These are phyloP conservation scores for Cicer pinnatifidum DNA, from an alignment of 306 rosid genomes.

Conservation along the genomic window DNA sequence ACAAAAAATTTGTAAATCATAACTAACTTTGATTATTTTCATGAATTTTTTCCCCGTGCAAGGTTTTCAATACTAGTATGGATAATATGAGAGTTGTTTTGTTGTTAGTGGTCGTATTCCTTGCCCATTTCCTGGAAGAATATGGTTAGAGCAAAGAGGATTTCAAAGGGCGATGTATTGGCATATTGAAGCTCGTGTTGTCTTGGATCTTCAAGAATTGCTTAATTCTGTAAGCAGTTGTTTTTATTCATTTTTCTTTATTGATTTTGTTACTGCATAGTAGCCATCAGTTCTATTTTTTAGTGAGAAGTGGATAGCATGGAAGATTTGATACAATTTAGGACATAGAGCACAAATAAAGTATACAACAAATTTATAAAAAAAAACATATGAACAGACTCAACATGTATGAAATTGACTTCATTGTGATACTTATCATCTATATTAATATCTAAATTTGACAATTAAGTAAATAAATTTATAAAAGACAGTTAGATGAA, in stretches of 20 bases:
- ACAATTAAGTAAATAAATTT: too few species aligned
- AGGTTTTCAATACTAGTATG: neutral
- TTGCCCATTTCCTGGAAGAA: conserved; percentile 86
- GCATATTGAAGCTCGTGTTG: conserved; percentile 99
- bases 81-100: conserved; percentile 20
- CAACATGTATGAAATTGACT: neutral
- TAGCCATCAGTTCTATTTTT: conserved; percentile 20
- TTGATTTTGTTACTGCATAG: conserved; percentile 23
- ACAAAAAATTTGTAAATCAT: too few species aligned
- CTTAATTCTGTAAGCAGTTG: conserved; percentile 60
- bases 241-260: conserved; percentile 15
- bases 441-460: neutral
- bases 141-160: conserved; percentile 97
- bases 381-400: neutral
- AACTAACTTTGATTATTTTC: too few species aligned
- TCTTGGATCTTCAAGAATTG: conserved; percentile 87
- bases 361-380: neutral
- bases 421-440: neutral
- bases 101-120: conserved; percentile 72
- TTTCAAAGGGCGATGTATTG: conserved; percentile 91
- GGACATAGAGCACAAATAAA: neutral
- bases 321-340: conserved; percentile 21
- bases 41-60: too few species aligned
- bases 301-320: neutral
- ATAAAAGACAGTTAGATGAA: too few species aligned